phyloP scores from a whole-genome alignment of 176 grass and related monocot species.

The Ananas comosus region DNA sequence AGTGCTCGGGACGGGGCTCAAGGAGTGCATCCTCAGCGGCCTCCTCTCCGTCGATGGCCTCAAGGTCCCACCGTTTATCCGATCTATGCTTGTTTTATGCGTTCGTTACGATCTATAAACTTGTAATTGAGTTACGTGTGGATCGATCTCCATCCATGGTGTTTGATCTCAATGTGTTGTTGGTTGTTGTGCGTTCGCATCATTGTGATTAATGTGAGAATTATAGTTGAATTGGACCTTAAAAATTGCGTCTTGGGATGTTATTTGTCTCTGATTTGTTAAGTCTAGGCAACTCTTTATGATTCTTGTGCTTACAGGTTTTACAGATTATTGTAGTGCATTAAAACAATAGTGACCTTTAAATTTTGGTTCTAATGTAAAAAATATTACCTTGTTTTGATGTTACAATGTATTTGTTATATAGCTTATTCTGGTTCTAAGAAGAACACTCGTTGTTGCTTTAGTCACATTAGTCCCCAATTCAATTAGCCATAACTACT shows the following conservation, averaged over 20 bases:
- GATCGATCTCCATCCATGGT: not conserved
- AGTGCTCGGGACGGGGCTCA: slow-evolving; percentile 84
- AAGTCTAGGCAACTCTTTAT: not conserved
- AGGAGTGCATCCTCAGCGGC: slow-evolving; percentile 97
- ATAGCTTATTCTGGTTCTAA: no score
- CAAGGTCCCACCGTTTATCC: slow-evolving; percentile 38
- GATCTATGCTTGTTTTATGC: not conserved
- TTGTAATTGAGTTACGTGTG: not conserved
- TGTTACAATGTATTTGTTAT: not conserved
- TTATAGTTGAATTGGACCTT: not conserved
- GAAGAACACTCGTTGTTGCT: no score
- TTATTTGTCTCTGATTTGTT: not conserved
- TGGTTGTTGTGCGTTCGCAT: not conserved
- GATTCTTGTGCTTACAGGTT: not conserved
- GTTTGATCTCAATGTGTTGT: not conserved
- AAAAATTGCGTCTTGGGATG: not conserved
- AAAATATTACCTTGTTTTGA: not conserved
- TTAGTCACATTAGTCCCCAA: no score
- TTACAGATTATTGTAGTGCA: not conserved
- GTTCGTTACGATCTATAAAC: not conserved
- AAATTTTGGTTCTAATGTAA: not conserved
- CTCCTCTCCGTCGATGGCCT: slow-evolving; percentile 93
- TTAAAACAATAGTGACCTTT: not conserved
- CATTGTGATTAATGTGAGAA: not conserved
- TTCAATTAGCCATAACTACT: no score